A percentile compares a stretch with the other conserved stretches of the same genome.
Evolutionary conservation across 768 basidiomycete genomes (phyloP).

Genomic region (Trametes cinnabarina): DNA sequence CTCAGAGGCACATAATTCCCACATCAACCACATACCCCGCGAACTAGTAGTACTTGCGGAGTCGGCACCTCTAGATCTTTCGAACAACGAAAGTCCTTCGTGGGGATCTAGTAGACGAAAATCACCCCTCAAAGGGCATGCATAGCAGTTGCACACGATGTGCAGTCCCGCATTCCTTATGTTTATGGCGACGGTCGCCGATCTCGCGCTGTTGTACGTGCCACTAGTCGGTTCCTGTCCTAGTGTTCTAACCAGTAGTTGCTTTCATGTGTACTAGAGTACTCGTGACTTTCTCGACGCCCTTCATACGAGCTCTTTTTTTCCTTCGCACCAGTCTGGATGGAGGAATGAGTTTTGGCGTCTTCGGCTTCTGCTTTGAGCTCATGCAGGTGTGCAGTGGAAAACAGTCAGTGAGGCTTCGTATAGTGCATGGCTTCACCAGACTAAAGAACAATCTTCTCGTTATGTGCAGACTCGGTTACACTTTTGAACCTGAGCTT

Average conservation of each 20-base stretch:
- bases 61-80: background rate
- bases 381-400: slow-evolving; percentile 12
- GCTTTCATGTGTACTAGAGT: slow-evolving; percentile 7
- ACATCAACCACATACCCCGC: too few relatives aligned
- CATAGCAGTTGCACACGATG: background rate
- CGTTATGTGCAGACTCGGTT: slow-evolving; percentile 18
- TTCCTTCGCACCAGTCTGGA: slow-evolving; percentile 18
- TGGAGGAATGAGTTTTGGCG: slow-evolving; percentile 24
- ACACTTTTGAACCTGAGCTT: slow-evolving; percentile 21
- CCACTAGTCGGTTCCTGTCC: background rate
- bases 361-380: slow-evolving; percentile 27
- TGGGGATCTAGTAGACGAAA: too few relatives aligned
- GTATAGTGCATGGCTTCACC: too few relatives aligned
- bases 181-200: slow-evolving; percentile 10
- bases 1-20: too few relatives aligned
- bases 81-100: too few relatives aligned
- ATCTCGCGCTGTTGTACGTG: slow-evolving; percentile 16
- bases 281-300: slow-evolving; percentile 26
- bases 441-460: too few relatives aligned
- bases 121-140: too few relatives aligned
- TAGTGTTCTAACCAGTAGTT: background rate
- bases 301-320: slow-evolving; percentile 23
- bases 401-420: slow-evolving; percentile 11
- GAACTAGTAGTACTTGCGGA: background rate
- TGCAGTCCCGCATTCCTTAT: slow-evolving; percentile 13